phyloP scores from a whole-genome alignment of 108 stramenopile genomes.

The Conticribra guillardii region DNA sequence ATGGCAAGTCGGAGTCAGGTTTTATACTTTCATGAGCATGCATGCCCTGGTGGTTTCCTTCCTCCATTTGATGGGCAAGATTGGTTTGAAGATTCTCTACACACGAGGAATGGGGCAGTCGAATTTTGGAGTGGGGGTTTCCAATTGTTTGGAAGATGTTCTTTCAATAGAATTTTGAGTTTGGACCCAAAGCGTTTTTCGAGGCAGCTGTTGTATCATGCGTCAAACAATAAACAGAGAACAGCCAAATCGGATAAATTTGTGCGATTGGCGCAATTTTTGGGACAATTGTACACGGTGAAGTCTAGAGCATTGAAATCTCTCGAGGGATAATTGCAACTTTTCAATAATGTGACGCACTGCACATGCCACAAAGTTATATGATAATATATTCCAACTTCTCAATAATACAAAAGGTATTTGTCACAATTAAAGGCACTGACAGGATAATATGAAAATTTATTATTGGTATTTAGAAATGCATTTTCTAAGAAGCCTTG shows the following conservation, averaged over 20 bases:
- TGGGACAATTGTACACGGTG: constrained; percentile 80
- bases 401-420: too few relatives aligned
- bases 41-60: constrained; percentile 68
- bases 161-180: constrained; percentile 76
- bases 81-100: constrained; percentile 68
- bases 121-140: constrained; percentile 64
- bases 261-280: constrained; percentile 61
- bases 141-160: constrained; percentile 76
- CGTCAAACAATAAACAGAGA: constrained; percentile 82
- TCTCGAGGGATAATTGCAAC: constrained; percentile 1
- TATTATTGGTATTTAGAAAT: too few relatives aligned
- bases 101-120: constrained; percentile 64
- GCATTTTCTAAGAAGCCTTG: too few relatives aligned
- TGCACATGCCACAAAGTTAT: background rate
- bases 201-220: constrained; percentile 78
- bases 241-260: constrained; percentile 51
- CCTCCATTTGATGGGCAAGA: constrained; percentile 66
- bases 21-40: constrained; percentile 58
- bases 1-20: constrained; percentile 78
- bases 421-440: too few relatives aligned
- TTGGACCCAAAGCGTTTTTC: constrained; percentile 79
- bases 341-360: background rate
- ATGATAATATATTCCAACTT: too few relatives aligned
- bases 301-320: constrained; percentile 58
- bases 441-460: too few relatives aligned